Evolutionary conservation across 169 alveolate genomes (phyloP).

Genomic region (Eimeria falciformis): DNA sequence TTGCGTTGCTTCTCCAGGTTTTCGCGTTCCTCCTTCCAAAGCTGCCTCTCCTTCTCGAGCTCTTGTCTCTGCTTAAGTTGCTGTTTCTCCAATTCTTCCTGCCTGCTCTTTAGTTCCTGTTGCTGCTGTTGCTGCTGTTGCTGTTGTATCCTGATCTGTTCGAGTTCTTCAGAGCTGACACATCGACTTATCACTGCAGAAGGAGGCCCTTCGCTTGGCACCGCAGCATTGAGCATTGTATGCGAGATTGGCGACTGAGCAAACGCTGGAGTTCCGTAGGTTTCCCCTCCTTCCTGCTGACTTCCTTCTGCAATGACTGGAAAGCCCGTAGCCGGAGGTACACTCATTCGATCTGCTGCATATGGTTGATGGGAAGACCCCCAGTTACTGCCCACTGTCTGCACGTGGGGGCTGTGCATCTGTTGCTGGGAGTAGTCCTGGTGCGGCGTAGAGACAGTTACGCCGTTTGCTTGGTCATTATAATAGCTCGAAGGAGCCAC

Average conservation of each 20-base stretch:
- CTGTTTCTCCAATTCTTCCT: constrained; percentile 55
- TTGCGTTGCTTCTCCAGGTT: constrained; percentile 36
- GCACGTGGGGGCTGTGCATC: constrained; percentile 57
- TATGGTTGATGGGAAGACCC: constrained; percentile 4
- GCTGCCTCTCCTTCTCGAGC: constrained; percentile 46
- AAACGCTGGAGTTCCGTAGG: constrained; percentile 17
- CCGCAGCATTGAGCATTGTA: not conserved
- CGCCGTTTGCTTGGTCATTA: not conserved
- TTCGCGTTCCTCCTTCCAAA: constrained; percentile 46
- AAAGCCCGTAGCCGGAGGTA: not conserved
- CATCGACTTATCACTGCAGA: constrained; percentile 18
- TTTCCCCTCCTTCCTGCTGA: not conserved
- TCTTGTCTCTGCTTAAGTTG: constrained; percentile 45
- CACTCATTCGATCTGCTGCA: not conserved
- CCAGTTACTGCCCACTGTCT: constrained; percentile 29
- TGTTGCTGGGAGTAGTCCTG: constrained; percentile 20
- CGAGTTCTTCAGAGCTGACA: constrained; percentile 45
- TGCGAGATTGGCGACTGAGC: not conserved
- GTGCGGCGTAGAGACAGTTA: not conserved
- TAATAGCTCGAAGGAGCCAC: constrained; percentile 25
- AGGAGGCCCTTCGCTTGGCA: constrained; percentile 1
- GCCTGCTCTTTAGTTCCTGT: constrained; percentile 43
- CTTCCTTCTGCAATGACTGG: constrained; percentile 30
- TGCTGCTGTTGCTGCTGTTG: constrained; percentile 52
- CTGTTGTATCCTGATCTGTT: constrained; percentile 33